Evolutionary conservation across 2,329 filamentous ascomycete genomes (phyloP).

Genomic region (Claviceps monticola): DNA sequence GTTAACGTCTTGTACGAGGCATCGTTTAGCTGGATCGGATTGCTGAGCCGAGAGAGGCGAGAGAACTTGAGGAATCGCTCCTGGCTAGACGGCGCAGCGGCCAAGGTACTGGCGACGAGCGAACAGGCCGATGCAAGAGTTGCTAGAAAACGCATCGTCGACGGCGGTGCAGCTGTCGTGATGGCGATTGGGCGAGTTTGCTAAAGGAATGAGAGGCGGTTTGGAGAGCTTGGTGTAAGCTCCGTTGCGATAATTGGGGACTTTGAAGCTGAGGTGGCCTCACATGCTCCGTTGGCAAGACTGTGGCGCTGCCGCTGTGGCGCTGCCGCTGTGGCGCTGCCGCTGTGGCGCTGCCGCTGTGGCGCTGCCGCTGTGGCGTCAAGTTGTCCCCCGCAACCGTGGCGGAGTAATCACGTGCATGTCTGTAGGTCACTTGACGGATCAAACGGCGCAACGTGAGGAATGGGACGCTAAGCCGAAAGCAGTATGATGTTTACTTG

Average conservation of each 20-base stretch:
- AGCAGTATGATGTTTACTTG: constrained; percentile 19
- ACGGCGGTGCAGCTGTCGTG: constrained; percentile 4
- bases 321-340: not conserved
- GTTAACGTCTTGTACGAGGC: constrained; percentile 63
- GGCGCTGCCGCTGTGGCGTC: not conserved
- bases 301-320: not conserved
- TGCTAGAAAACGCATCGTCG: constrained; percentile 55
- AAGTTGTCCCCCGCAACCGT: not conserved
- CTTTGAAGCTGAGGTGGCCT: constrained; percentile 23
- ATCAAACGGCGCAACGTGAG: not conserved
- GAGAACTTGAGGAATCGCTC: constrained; percentile 62
- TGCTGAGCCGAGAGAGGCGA: constrained; percentile 47
- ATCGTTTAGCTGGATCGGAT: constrained; percentile 69
- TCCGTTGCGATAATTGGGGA: constrained; percentile 3
- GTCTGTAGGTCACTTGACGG: not conserved
- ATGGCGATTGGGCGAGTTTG: constrained; percentile 5
- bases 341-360: not conserved
- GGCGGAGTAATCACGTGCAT: constrained; percentile 2
- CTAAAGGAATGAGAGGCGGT: not conserved
- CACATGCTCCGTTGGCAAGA: not conserved
- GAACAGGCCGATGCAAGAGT: constrained; percentile 50
- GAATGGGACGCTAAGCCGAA: constrained; percentile 10
- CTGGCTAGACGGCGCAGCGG: constrained; percentile 47
- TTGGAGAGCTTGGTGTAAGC: constrained; percentile 7
- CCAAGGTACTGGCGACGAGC: constrained; percentile 44